These are phyloP conservation scores for Primulina tabacum DNA, from an alignment of 257 asterid species.

Conservation along the genomic window DNA sequence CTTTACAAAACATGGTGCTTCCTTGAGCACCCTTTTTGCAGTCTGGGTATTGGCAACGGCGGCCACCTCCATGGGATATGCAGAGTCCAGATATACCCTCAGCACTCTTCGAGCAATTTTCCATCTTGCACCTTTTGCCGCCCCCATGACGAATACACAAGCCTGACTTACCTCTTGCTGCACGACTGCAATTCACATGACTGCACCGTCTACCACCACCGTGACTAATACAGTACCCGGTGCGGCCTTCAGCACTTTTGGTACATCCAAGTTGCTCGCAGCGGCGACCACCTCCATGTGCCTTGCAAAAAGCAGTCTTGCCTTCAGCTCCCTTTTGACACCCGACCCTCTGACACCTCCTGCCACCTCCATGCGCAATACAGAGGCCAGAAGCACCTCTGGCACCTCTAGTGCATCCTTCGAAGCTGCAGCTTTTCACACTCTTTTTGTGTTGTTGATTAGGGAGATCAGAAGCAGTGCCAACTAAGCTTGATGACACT, in stretches of 20 bases:
- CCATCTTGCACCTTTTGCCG: conserved; percentile 59
- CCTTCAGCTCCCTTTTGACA: conserved; percentile 73
- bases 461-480: conserved; percentile 22
- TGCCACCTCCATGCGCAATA: conserved; percentile 67
- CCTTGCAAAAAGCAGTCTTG: conserved; percentile 53
- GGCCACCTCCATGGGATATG: conserved; percentile 69
- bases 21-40: conserved; percentile 69
- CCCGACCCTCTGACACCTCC: conserved; percentile 57
- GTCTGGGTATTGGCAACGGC: conserved; percentile 50
- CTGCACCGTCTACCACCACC: conserved; percentile 63
- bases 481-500: conserved; percentile 13
- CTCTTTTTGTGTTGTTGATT: conserved; percentile 31
- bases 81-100: conserved; percentile 60
- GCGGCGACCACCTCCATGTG: conserved; percentile 58
- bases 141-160: conserved; percentile 68
- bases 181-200: conserved; percentile 52
- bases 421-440: conserved; percentile 40
- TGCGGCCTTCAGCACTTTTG: conserved; percentile 64
- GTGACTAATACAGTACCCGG: conserved; percentile 56
- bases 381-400: conserved; percentile 73
- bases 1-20: conserved; percentile 55
- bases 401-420: conserved; percentile 62
- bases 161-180: conserved; percentile 61
- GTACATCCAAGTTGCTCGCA: conserved; percentile 68
- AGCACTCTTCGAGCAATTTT: conserved; percentile 53